These are phyloP conservation scores for Fraxinus velutina DNA, from an alignment of 305 asterid genomes.

Conservation along the genomic window DNA sequence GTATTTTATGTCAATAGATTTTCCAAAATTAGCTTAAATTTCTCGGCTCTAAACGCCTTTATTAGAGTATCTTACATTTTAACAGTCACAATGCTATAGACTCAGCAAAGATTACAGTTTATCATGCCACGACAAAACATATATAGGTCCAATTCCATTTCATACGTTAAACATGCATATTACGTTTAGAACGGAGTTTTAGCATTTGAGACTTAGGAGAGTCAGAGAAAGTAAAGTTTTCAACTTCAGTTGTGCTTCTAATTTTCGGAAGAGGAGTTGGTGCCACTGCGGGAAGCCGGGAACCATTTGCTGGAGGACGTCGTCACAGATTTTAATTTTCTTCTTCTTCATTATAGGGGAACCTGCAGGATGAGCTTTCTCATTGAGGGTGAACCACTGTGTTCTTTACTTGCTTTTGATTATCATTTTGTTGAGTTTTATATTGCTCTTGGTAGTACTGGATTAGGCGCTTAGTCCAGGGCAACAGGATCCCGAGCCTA, in stretches of 20 bases:
- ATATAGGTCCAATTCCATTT: background rate
- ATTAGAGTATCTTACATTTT: background rate
- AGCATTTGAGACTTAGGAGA: background rate
- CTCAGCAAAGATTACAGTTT: background rate
- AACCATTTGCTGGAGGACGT: background rate
- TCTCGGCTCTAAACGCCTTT: background rate
- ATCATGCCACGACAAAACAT: background rate
- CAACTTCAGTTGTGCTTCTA: background rate
- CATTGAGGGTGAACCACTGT: background rate
- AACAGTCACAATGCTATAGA: background rate
- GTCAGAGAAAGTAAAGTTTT: background rate
- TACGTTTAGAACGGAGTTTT: background rate
- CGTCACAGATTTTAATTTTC: too few relatives aligned
- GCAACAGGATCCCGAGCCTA: conserved; percentile 82
- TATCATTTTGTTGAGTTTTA: background rate
- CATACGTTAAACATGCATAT: background rate
- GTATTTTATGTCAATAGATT: background rate
- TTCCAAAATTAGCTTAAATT: background rate
- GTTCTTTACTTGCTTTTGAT: background rate
- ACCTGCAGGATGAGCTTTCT: background rate
- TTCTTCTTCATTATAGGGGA: background rate
- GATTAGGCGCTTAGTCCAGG: conserved; percentile 5
- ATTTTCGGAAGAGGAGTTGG: background rate
- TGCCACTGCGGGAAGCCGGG: background rate
- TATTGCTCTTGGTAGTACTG: background rate